Evolutionary conservation across 2,329 filamentous ascomycete species (phyloP), one percentile per base, ranked within the genome.

Genomic region (Setomelanomma holmii): DNA sequence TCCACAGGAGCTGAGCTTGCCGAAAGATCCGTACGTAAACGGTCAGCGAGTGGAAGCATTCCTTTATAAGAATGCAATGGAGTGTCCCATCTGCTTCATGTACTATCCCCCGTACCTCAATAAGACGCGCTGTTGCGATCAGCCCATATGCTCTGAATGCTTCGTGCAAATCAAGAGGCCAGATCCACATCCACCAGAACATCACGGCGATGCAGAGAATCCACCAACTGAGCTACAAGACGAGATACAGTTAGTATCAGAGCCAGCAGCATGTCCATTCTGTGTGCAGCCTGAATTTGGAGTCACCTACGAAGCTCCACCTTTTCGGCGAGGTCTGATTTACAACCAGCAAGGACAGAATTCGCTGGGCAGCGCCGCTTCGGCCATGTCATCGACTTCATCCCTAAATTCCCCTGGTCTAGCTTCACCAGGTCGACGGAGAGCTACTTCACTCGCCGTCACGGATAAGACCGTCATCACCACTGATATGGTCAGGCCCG

Each of bases 141-240:
- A 99, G 72, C 83, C 90, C 5, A 98, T 99, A 57, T 99, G 95
- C 77, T 98, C 93, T 36, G 95, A 99, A 77, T 99, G 95, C 74
- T 99, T 99, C 68, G 95, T 99, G 4, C 95, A 99, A 74, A 99
- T 99, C 72, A 98, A 97, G 74, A 86, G 95, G 36, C 88, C 92
- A 4, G 93, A 99, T 60, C 93, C 92, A 8, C 91, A 97, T 72
- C 86, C 92, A 34, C 91, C 91, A 1, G 91, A 96, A 71, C 90
- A 95, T 68, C 83, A 83, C 39, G 64, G 64, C 49, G 78, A 82
- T 19, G 54, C 66, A 50, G 70, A 76, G 3, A 65, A 70, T 27
- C 68, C 75, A 36, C 63, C 75, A 40, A 59, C 76, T 21, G 76
- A 79, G 48, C 73, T 78, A 27, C 82, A 80, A 53, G 79, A 81